These are phyloP conservation scores for Trichoderma atrobrunneum DNA, from an alignment of 2,329 filamentous ascomycete species.

Conservation along the genomic window DNA sequence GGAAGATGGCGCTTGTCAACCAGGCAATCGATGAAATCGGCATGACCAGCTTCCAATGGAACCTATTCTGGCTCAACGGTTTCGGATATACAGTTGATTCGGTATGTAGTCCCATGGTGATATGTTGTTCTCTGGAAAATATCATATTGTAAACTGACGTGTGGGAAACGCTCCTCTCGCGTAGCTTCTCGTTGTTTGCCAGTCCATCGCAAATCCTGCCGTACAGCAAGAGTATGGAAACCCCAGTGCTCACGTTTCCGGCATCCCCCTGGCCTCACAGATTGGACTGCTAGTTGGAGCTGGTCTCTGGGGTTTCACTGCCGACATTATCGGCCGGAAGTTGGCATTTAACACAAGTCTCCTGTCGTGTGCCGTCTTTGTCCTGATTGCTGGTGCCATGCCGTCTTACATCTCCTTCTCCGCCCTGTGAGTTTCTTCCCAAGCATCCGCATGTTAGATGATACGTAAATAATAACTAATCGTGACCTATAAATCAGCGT, in stretches of 20 bases:
- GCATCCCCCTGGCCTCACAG: conserved; percentile 18
- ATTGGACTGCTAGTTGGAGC: conserved; percentile 20
- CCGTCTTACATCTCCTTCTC: conserved; percentile 19
- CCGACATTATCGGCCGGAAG: conserved; percentile 21
- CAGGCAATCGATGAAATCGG: conserved; percentile 19
- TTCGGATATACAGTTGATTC: conserved; percentile 18
- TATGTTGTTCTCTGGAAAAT: not conserved
- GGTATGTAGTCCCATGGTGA: not conserved
- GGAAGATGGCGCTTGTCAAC: conserved; percentile 21
- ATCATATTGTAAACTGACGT: not conserved
- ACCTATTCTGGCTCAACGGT: conserved; percentile 17
- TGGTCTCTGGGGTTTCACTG: conserved; percentile 20
- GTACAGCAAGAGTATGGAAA: conserved; percentile 19
- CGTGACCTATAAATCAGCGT: conserved; percentile 1
- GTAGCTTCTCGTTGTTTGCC: conserved; percentile 16
- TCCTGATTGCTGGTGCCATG: conserved; percentile 19
- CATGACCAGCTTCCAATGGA: conserved; percentile 20
- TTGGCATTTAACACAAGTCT: conserved; percentile 20
- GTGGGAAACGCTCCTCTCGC: not conserved
- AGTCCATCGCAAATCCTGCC: conserved; percentile 15
- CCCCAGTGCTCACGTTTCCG: conserved; percentile 13
- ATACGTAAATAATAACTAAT: not conserved
- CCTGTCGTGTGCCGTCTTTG: conserved; percentile 18
- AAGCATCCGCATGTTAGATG: not conserved
- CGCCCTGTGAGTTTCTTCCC: conserved; percentile 2